Base-by-base conservation (phyloP, 106 monocot species). In the Dendrobium nobile region DNA sequence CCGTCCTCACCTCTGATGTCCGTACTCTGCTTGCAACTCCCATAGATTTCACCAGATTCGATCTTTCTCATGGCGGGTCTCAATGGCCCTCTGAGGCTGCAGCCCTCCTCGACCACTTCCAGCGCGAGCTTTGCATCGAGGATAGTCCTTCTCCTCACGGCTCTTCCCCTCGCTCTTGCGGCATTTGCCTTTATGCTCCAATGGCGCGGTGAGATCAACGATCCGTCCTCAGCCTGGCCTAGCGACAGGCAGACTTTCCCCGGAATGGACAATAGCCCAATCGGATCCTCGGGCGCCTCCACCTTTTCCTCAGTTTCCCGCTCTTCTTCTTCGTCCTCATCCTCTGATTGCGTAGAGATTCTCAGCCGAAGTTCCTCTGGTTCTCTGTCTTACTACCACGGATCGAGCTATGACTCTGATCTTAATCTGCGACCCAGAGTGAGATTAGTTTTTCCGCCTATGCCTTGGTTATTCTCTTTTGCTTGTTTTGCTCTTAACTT, bases 201-300 rank as follows among this genome's bases (percentile, higher is more conserved):
- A 64, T 98, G 98, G 98, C 90, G 98, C 47, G 98, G 98, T 8
- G 94, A 90, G 47, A 45, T 92, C 73, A 91, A 95, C 41, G 94
- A 98, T 79, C 92, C 91, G 15, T 77, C 85, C 5, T 81, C 89
- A 7, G 81, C 90, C 8, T 95, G 92, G 92, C 87, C 94, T 56
- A 24, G 82, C 28, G 86, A 88, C 47, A 22, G 28, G 24, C 85
- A 86, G 85, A 79, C n/a, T 64, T 98, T 98, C 58, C 94, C 94
- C n/a, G 95, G 98, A n/a, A 92, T 92, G 92, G 91, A 90, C 4
- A 88, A 86, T 65, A 85, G 89, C 75, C 83, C 88, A 19, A 65
- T 80, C 45, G 85, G 81, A 44, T 88, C 91, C 5, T 88, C 91
- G 26, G 77, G 84, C 47, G 48, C 31, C 45, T 64, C 55, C 1